Evolutionary conservation across 2,329 filamentous ascomycete species (phyloP), one percentile per base, ranked within the genome.

Genomic region (Botrytis galanthina): DNA sequence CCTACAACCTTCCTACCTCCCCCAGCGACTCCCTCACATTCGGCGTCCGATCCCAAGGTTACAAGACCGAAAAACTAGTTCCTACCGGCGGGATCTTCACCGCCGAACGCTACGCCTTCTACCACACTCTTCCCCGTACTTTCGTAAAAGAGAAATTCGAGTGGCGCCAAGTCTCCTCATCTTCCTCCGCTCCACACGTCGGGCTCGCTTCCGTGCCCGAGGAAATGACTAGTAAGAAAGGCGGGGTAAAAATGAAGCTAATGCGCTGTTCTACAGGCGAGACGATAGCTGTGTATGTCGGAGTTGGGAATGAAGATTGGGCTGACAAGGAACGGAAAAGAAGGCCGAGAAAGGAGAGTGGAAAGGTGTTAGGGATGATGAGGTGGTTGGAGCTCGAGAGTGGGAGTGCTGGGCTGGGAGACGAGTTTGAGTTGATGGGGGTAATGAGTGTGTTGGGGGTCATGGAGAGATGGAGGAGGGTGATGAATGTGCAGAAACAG

Each of bases 281-380:
- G 48, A 76, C 75, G 16, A 74, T 79, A 1, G 78, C 78, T 10
- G 78, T 79, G n/a, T 79, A 78, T 74, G 77, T 76, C 5, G 78
- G 78, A 0, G 48, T 78, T 26, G 75, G 68, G 14, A 73, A 60
- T 39, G 72, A 73, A 44, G 72, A 48, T 44, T 64, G 60, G 76
- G 61, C 71, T 46, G 51, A 74, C 59, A 48, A 39, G 66, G n/a
- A 76, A 42, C 35, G 78, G 76, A 78, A 78, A 60, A 64, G 77
- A 29, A 76, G 77, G 35, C 42, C 77, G 67, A 75, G 61, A 32
- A 77, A 48, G 32, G 68, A 71, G n/a, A 42, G 61, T 7, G 48
- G 72, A 6, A 63, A 44, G 18, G 60, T 64, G 0, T 35, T 73
- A 39, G 72, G 72, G 1, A n/a, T 73, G 68, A 64, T 71, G 54